Evolutionary conservation across 805 yeast species (phyloP), one percentile per base, ranked within the genome.

Genomic region (Lipomyces orientalis): DNA sequence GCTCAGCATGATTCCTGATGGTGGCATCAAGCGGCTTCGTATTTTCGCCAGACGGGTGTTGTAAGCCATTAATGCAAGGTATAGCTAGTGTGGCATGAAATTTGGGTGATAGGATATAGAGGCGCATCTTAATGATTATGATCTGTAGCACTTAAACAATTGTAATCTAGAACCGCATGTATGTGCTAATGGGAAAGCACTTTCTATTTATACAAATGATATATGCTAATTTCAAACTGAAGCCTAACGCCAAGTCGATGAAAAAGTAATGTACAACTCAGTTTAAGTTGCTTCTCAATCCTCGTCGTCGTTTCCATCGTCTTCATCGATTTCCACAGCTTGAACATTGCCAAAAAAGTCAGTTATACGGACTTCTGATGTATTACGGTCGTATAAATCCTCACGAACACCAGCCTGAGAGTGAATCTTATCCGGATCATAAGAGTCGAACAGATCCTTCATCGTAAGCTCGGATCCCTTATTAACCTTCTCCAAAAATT

Each of bases 391-490:
- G 78, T 87, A 91, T 67, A 91, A 79, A 76, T 93, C 97, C 0
- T 92, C 86, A 71, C 97, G 84, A 51, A 95, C 88, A n/a, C 99
- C 99, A 0, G 97, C 94, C 74, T 90, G 88, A 1, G 97, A 92
- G 76, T 92, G 97, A 37, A 95, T 90, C 71, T 90, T 88, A 67
- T 87, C 97, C 73, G 87, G 89, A 7, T 94, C 89, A 77, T 93
- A 94, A 25, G 89, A 89, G 65, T 87, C 93, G 74, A 95, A 91
- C 70, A 95, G 81, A 75, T 94, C 97, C 74, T 90, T 88, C 76
- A 95, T 81, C 2, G 98, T 91, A 70, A 82, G 80, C 34, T 86
- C 81, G 0, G 97, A 91, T 72, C 88, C 87, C 78, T 87, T 90
- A 64, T 90, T 89, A 61, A 95, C 87, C 52, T 84, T 82, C 79